Evolutionary conservation across 169 alveolate species (phyloP), one percentile per base, ranked within the genome.

Genomic region (Eimeria zaria): DNA sequence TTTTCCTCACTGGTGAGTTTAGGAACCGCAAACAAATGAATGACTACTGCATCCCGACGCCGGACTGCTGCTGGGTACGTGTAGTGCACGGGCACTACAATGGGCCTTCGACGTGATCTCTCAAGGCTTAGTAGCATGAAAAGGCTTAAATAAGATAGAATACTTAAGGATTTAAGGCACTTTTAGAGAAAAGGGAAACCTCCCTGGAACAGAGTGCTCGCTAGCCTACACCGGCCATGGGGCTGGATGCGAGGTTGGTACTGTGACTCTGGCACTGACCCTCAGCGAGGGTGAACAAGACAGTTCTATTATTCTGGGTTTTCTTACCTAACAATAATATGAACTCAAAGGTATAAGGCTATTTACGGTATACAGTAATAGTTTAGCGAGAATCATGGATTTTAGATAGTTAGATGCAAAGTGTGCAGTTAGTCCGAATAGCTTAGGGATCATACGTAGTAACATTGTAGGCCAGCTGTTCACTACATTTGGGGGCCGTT

Each of bases 1-100:
- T 98, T 64, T 88, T 80, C 76, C 16, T 67, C 36, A 39, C 12
- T 30, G 55, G 36, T 30, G 53, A 62, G 39, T 41, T 18, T n/a
- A 41, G 36, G 74, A 67, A 48, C 24, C 33, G 12, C 85, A 67
- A 62, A 30, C 58, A 55, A 85, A 51, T 41, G 1, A 60, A 36
- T 18, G 14, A 39, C 80, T 60, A 46, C 92, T 60, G 92, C 74
- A 85, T 85, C 80, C 92, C 92, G 58, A 22, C 46, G 92, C 27
- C 71, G 11, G 20, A 55, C 8, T 48, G 55, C 55, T 48, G 55
- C 55, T 48, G 55, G 16, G n/a, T n/a, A n/a, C n/a, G n/a, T 48
- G 55, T 48, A 48, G 55, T 48, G 55, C 55, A 48, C 55, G 55
- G 55, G 55, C 16, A 48, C 55, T 48, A 48, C 55, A 48, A 48